Base-by-base conservation (phyloP, 495 filamentous ascomycete genomes). In the Aspergillus conjunctus region DNA sequence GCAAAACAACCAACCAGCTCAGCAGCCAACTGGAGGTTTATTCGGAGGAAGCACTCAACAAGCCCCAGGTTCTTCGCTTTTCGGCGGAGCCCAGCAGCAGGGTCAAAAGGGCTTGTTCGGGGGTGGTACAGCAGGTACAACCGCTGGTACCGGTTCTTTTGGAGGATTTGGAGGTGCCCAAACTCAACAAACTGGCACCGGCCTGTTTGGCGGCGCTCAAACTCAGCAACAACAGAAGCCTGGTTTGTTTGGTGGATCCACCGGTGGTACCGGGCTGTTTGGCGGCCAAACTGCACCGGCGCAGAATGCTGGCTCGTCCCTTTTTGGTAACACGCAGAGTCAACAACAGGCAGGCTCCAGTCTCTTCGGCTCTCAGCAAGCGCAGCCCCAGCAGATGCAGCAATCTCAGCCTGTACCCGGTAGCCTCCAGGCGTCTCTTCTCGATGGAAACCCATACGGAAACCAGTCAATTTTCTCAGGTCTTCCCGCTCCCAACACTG, bases 381-480 rank as follows among this genome's bases (percentile, higher is more conserved):
- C 69, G n/a, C 75, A 74, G 45, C 68, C 72, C 41, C 79, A 79
- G 57, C 73, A 74, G 18, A 74, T 77, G 33, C 78, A 77, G 49
- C 79, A 79, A 26, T 73, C 77, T 17, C 77, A 81, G 58, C 75
- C 80, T 34, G 72, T 67, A 6, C 85, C 85, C 33, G 86, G 86
- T 59, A 83, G 87, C n/a, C 77, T 93, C 44, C 87, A 85, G 26
- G 84, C 91, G 1, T 93, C 90, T 17, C 83, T 97, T 50, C 86
- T 85, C 49, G 90, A 91, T 51, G 74, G 72, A 20, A 85, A 87
- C 44, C 91, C 94, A 0, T 98, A 95, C 67, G 93, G 94, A 21
- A 89, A 86, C 55, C 79, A 86, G 67, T 89, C 89, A 3, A 82
- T 98, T 14, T 96, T 96, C 73, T 79, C 83, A 4, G 87, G 84